These are phyloP conservation scores for Colletotrichum sp. DNA, from an alignment of 2,329 filamentous ascomycete genomes.

Conservation along the genomic window DNA sequence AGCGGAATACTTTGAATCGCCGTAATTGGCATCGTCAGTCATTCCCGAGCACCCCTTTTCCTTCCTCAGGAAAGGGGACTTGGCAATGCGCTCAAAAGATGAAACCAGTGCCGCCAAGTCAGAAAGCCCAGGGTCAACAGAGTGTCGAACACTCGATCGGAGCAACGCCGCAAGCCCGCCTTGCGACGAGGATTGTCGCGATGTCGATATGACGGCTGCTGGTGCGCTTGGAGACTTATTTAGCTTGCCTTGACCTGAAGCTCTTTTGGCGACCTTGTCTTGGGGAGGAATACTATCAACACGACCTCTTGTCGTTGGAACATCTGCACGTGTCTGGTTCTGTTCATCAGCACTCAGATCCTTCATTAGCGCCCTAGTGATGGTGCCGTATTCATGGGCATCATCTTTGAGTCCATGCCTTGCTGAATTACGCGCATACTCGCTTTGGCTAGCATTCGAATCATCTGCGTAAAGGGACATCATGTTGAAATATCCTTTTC, in stretches of 20 bases:
- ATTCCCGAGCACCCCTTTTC: constrained; percentile 11
- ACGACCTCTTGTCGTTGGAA: not conserved
- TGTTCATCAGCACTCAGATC: not conserved
- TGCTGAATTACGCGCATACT: not conserved
- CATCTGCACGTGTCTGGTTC: not conserved
- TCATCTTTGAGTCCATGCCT: not conserved
- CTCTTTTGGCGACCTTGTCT: not conserved
- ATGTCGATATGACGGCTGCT: not conserved
- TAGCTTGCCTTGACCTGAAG: not conserved
- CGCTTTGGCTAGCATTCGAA: not conserved
- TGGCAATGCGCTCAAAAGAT: constrained; percentile 30
- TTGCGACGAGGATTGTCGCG: not conserved
- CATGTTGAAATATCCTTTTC: not conserved
- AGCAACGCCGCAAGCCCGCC: not conserved
- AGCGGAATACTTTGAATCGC: not conserved
- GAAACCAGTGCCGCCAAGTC: constrained; percentile 32
- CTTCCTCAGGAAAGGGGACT: constrained; percentile 23
- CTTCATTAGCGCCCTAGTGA: not conserved
- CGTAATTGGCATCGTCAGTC: not conserved
- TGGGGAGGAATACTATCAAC: not conserved
- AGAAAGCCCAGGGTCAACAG: constrained; percentile 26
- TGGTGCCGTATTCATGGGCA: not conserved
- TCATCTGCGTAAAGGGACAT: not conserved
- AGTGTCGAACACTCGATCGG: constrained; percentile 5
- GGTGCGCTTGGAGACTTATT: not conserved